Percentiles rank a stretch among this genome's conserved stretches.
These are phyloP conservation scores for Poronia punctata DNA, from an alignment of 495 filamentous ascomycete species.

Conservation along the genomic window DNA sequence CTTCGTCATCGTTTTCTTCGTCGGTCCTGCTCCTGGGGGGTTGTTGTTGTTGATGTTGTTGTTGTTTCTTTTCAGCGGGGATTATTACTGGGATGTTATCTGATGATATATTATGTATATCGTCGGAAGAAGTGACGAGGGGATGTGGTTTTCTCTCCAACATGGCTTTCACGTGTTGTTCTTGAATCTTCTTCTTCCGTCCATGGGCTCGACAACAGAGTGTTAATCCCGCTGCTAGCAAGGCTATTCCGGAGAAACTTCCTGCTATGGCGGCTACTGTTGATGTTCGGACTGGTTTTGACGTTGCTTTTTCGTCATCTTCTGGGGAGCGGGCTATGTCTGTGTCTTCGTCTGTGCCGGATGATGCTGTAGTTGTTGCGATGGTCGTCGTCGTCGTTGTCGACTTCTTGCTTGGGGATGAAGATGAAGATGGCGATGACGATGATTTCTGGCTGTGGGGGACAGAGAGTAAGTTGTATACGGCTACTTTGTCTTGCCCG, in stretches of 20 bases:
- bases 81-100: too few relatives aligned
- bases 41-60: too few relatives aligned
- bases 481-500: slow-evolving; percentile 9
- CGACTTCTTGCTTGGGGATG: neutral
- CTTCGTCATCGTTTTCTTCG: neutral
- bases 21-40: neutral
- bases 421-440: neutral
- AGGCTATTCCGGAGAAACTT: slow-evolving; percentile 12
- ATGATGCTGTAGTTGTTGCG: too few relatives aligned
- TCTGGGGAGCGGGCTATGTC: too few relatives aligned
- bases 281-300: neutral
- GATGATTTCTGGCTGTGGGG: too few relatives aligned
- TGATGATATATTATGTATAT: too few relatives aligned
- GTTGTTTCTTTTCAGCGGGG: too few relatives aligned
- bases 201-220: slow-evolving; percentile 13
- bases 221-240: slow-evolving; percentile 11
- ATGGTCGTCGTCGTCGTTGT: too few relatives aligned
- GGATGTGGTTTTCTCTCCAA: too few relatives aligned
- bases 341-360: too few relatives aligned
- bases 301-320: too few relatives aligned
- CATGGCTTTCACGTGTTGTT: neutral
- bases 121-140: too few relatives aligned
- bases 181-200: slow-evolving; percentile 14
- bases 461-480: slow-evolving; percentile 9
- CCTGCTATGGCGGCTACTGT: slow-evolving; percentile 15